Conservation (phyloP, 768 basidiomycete species). For the Sporobolomyces pararoseus region DNA sequence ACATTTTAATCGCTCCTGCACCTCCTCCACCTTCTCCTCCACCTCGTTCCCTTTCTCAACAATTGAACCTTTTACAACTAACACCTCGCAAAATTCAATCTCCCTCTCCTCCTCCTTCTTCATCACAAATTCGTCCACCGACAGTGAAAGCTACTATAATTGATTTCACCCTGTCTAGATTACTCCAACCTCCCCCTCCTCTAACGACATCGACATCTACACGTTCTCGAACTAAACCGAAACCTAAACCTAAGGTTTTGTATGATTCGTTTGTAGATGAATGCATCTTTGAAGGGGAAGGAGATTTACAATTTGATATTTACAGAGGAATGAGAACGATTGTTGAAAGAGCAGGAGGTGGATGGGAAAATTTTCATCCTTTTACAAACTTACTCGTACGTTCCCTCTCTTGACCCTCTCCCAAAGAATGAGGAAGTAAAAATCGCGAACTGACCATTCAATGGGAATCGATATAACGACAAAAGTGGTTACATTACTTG, state of each 20-base stretch:
- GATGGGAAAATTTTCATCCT: constrained; percentile 74
- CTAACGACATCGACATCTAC: constrained; percentile 63
- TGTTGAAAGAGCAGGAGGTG: constrained; percentile 52
- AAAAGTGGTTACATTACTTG: constrained; percentile 86
- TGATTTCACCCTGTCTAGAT: constrained; percentile 77
- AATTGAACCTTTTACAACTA: constrained; percentile 45
- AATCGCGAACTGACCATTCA: too few relatives aligned
- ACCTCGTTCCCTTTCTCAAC: constrained; percentile 48
- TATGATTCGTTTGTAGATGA: constrained; percentile 63
- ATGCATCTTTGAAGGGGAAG: constrained; percentile 87
- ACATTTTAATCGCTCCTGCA: constrained; percentile 69
- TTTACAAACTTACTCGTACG: constrained; percentile 83
- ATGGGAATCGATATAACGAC: not conserved
- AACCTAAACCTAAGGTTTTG: constrained; percentile 61
- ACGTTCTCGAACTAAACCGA: constrained; percentile 49
- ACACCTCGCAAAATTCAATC: not conserved
- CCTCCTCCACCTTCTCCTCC: constrained; percentile 46
- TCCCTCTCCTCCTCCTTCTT: not conserved
- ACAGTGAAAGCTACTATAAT: constrained; percentile 73
- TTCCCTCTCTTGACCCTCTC: too few relatives aligned
- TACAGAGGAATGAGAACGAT: constrained; percentile 79
- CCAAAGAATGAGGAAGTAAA: too few relatives aligned
- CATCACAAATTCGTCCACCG: too few relatives aligned
- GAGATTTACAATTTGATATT: constrained; percentile 90
- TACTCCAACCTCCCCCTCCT: constrained; percentile 56